Evolutionary conservation across 2,329 filamentous ascomycete species (phyloP).

Genomic region (Coccinonectria pachysandricola): DNA sequence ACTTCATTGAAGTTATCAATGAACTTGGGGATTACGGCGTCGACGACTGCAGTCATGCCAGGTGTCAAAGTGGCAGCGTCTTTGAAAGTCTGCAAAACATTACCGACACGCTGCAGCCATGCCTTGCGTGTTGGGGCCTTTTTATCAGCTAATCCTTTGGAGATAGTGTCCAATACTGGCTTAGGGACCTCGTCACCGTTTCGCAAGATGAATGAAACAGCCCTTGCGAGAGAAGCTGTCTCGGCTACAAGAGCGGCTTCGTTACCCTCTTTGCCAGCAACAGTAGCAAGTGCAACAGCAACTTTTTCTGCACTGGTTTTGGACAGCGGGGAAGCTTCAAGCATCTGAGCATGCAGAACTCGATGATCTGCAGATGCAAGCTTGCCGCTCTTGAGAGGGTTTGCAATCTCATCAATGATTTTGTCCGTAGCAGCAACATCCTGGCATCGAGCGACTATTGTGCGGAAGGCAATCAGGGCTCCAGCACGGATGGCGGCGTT

Average conservation of each 20-base stretch:
- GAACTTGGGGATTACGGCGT: conserved; percentile 43
- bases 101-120: conserved; percentile 69
- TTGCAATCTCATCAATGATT: conserved; percentile 66
- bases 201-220: conserved; percentile 52
- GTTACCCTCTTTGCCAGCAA: conserved; percentile 78
- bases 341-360: conserved; percentile 70
- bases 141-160: conserved; percentile 81
- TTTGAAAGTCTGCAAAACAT: conserved; percentile 52
- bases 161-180: conserved; percentile 56
- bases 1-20: conserved; percentile 69
- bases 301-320: conserved; percentile 55
- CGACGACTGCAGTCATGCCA: conserved; percentile 39
- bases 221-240: conserved; percentile 58
- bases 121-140: conserved; percentile 64
- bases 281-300: conserved; percentile 52
- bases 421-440: conserved; percentile 51
- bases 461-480: conserved; percentile 62
- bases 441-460: conserved; percentile 51
- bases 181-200: conserved; percentile 53
- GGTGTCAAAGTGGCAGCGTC: conserved; percentile 33
- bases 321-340: conserved; percentile 54
- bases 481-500: conserved; percentile 69
- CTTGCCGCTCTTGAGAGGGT: conserved; percentile 73
- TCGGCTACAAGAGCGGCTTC: conserved; percentile 72
- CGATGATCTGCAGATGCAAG: conserved; percentile 78